Conservation (phyloP, 441 rosid species). For the Pelargonium cotyledonis region DNA sequence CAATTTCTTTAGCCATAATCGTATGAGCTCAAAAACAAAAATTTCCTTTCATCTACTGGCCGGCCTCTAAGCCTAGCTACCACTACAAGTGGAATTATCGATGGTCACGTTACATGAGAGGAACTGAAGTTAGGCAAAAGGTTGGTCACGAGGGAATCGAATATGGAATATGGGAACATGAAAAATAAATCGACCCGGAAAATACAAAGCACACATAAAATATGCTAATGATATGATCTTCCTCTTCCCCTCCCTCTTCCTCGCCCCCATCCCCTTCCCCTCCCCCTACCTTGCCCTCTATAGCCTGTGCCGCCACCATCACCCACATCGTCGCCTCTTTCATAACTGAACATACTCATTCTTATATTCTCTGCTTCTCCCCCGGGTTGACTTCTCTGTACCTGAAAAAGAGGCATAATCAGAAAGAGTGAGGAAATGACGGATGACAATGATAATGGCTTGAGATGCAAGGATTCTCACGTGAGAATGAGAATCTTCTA, state of each 20-base stretch:
- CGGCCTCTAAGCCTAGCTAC: no score
- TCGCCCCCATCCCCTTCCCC: constrained; percentile 38
- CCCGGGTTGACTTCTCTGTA: constrained; percentile 33
- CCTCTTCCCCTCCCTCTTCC: constrained; percentile 37
- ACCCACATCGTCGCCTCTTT: constrained; percentile 34
- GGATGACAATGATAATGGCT: not conserved
- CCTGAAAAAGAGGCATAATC: constrained; percentile 30
- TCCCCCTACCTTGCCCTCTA: constrained; percentile 32
- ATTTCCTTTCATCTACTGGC: no score
- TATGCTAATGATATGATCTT: constrained; percentile 9
- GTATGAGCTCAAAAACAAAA: no score
- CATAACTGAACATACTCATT: constrained; percentile 68
- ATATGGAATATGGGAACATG: no score
- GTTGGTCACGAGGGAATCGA: no score
- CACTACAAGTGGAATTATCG: no score
- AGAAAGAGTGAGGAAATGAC: constrained; percentile 8
- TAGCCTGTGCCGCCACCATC: constrained; percentile 23
- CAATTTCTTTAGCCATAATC: no score
- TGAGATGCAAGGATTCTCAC: constrained; percentile 32
- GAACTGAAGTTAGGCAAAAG: no score
- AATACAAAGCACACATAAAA: not conserved
- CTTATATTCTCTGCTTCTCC: constrained; percentile 52
- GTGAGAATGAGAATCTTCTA: constrained; percentile 48
- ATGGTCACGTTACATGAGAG: no score
- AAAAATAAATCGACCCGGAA: no score